Evolutionary conservation across 1,284 basidiomycete species (phyloP), one percentile per base, ranked within the genome.

Genomic region (Cutaneotrichosporon sp.): DNA sequence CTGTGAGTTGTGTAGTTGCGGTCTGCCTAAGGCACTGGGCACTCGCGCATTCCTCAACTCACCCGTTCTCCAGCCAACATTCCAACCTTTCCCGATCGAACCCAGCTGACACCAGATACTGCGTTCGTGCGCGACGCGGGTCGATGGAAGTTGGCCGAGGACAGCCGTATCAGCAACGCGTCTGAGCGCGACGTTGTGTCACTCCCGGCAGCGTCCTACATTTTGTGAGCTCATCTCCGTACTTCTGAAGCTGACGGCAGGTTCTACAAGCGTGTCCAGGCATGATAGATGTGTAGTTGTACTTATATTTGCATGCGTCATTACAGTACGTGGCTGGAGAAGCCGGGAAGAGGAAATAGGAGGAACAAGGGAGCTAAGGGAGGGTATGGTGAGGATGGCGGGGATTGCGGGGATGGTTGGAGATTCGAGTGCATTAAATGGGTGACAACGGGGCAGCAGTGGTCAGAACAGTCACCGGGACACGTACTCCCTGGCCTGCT

Each of bases 111-210:
- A 49, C 9, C 70, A 93, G 92, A 95, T 79, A 95, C 92, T 56
- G 90, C 92, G 21, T 92, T 88, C 73, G 86, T 96, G 61, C 79
- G 79, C 58, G 84, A 87, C 36, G 90, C 90, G 11, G 84, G 88
- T 65, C 88, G 89, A 36, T 96, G 92, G 92, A 81, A 88, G 74
- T 91, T 90, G 73, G 93, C 90, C 75, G 91, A 94, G 72, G 92
- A 95, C 76, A 92, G 90, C 74, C 87, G 87, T 69, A 84, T 92
- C 65, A 86, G 86, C 61, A 74, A 83, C 49, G 87, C 87, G 32
- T 87, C 90, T 61, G 82, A 88, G 53, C 88, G 86, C 71, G 88
- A 92, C 75, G 89, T 94, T n/a, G 89, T 93, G 13, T 56, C 55
- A 14, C 55, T 18, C 22, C 55, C 55, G 11, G 55, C 55, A 5